Evolutionary conservation across 768 basidiomycete genomes (phyloP).

Genomic region (Nevesoporus exiguus): DNA sequence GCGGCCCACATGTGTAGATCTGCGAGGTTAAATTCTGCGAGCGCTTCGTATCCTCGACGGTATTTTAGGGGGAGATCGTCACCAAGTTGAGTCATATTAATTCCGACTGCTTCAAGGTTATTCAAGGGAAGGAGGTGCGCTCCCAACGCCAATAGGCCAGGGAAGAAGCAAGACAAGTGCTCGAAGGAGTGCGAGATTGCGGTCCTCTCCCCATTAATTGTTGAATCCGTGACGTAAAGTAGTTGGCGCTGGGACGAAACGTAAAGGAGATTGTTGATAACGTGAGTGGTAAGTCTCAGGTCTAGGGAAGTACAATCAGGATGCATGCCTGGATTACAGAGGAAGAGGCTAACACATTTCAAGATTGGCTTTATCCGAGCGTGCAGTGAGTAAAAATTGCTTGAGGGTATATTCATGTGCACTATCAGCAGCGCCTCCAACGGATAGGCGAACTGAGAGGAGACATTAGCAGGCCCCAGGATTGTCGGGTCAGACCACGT

Average conservation of each 20-base stretch:
- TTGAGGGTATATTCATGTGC: conserved; percentile 78
- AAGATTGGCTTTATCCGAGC: conserved; percentile 55
- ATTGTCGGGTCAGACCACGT: conserved; percentile 18
- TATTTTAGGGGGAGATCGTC: conserved; percentile 20
- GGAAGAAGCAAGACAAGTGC: conserved; percentile 76
- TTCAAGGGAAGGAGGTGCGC: conserved; percentile 58
- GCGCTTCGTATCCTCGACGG: conserved; percentile 34
- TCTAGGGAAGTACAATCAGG: conserved; percentile 38
- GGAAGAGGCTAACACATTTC: conserved; percentile 56
- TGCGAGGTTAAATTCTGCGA: conserved; percentile 49
- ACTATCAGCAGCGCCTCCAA: conserved; percentile 69
- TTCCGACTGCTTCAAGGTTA: conserved; percentile 44
- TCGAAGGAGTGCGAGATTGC: conserved; percentile 54
- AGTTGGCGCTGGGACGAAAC: conserved; percentile 61
- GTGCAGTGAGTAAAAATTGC: conserved; percentile 63
- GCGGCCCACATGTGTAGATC: conserved; percentile 75
- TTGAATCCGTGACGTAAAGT: conserved; percentile 63
- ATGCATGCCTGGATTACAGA: not conserved
- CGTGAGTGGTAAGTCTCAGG: conserved; percentile 56
- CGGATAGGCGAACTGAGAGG: conserved; percentile 42
- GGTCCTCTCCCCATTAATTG: conserved; percentile 26
- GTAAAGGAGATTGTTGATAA: conserved; percentile 64
- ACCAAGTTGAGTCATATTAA: conserved; percentile 41
- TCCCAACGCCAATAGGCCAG: conserved; percentile 71
- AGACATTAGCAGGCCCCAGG: not conserved